phyloP scores from a whole-genome alignment of 441 rosid species.

The Pelargonium myrrhifolium region DNA sequence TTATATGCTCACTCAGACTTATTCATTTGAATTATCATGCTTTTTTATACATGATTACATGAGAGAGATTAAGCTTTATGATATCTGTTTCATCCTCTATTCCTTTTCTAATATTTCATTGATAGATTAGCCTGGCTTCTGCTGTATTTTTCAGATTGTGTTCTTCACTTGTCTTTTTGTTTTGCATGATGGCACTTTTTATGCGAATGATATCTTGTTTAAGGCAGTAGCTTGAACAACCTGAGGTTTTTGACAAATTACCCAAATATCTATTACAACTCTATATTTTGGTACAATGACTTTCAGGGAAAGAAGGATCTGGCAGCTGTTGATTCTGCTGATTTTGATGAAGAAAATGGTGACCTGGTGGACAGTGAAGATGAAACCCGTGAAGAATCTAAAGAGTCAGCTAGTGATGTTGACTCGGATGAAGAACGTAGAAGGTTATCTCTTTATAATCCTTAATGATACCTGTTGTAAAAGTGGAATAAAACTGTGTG shows the following conservation, averaged over 20 bases:
- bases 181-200: too few species aligned
- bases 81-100: too few species aligned
- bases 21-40: too few species aligned
- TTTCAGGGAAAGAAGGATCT: conserved; percentile 79
- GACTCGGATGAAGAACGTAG: conserved; percentile 80
- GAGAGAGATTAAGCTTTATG: too few species aligned
- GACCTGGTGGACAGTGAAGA: conserved; percentile 40
- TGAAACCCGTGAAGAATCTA: conserved; percentile 30
- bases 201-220: too few species aligned
- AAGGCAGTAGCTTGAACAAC: background rate
- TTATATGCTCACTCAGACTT: too few species aligned
- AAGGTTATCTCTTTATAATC: conserved; percentile 34
- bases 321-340: conserved; percentile 61
- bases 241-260: background rate
- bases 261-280: background rate
- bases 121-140: too few species aligned
- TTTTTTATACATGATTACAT: too few species aligned
- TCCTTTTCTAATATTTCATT: too few species aligned
- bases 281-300: conserved; percentile 14
- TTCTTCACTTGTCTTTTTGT: too few species aligned
- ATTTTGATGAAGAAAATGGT: conserved; percentile 39
- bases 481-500: conserved; percentile 7
- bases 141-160: too few species aligned
- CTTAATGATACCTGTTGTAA: background rate
- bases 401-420: conserved; percentile 47